These are phyloP conservation scores for Trichophyton equinum DNA, from an alignment of 2,329 filamentous ascomycete species.

Conservation along the genomic window DNA sequence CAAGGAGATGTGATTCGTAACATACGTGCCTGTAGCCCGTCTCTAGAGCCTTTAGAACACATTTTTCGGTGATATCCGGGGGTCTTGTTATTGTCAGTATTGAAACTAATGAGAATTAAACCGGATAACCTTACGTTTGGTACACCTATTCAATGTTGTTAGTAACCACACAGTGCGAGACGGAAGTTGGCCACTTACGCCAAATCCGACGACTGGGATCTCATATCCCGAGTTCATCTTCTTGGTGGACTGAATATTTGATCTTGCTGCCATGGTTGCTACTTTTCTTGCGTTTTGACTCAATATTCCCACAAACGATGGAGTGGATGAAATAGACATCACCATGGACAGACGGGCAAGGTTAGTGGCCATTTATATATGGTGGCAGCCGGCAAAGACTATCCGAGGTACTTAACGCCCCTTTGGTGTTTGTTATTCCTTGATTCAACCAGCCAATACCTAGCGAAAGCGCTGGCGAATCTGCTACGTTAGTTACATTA, in stretches of 20 bases:
- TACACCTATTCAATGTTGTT: conserved; percentile 22
- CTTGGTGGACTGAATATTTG: conserved; percentile 25
- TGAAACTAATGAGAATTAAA: neutral
- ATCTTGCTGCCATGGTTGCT: conserved; percentile 10
- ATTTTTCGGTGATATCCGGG: conserved; percentile 43
- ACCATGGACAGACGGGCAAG: neutral
- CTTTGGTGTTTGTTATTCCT: neutral
- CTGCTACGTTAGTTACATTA: neutral
- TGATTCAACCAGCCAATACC: neutral
- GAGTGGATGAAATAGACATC: neutral
- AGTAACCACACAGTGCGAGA: neutral
- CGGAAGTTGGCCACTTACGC: conserved; percentile 23
- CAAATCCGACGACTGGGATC: conserved; percentile 44
- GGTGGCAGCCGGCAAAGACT: neutral
- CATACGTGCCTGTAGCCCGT: conserved; percentile 46
- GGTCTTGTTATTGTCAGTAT: conserved; percentile 31
- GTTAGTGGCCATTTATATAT: neutral
- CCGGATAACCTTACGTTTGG: conserved; percentile 22
- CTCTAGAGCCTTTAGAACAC: conserved; percentile 45
- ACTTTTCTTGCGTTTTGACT: neutral
- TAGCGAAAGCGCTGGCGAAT: neutral
- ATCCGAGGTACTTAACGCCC: neutral
- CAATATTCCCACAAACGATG: neutral
- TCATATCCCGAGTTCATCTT: conserved; percentile 48
- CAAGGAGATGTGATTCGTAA: neutral